These are phyloP conservation scores for Ambrosia trifida DNA, from an alignment of 129 eudicot genomes.

Conservation along the genomic window DNA sequence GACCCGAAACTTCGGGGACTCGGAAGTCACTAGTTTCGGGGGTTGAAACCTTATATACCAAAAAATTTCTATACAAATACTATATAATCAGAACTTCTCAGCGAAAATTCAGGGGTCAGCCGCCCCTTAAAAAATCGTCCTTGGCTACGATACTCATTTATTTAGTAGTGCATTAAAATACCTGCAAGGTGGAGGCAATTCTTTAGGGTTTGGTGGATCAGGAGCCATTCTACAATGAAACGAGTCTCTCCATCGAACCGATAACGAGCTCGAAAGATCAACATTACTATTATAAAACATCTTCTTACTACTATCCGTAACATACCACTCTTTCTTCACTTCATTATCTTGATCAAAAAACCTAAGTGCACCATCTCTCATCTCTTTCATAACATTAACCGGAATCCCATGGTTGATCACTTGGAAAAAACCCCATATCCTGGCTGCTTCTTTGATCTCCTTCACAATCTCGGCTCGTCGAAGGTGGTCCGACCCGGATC, in stretches of 20 bases:
- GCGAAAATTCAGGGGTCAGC: too few relatives aligned
- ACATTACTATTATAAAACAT: constrained; percentile 48
- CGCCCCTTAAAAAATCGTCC: too few relatives aligned
- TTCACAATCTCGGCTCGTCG: constrained; percentile 24
- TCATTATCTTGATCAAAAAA: constrained; percentile 58
- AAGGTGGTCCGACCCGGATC: constrained; percentile 11
- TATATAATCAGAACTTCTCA: too few relatives aligned
- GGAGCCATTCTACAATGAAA: constrained; percentile 44
- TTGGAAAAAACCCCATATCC: constrained; percentile 53
- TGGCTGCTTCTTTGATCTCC: constrained; percentile 35
- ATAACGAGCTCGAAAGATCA: constrained; percentile 39
- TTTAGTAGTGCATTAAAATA: not conserved
- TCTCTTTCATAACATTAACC: constrained; percentile 37
- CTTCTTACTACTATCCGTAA: constrained; percentile 33
- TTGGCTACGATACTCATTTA: too few relatives aligned
- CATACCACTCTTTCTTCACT: constrained; percentile 49
- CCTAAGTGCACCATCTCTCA: constrained; percentile 45
- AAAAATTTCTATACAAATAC: too few relatives aligned
- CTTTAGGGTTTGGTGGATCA: constrained; percentile 37
- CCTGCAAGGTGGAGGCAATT: constrained; percentile 61
- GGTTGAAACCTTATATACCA: too few relatives aligned
- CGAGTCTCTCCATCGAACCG: constrained; percentile 77
- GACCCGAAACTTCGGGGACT: too few relatives aligned
- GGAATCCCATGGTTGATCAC: constrained; percentile 58
- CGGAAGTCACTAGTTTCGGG: too few relatives aligned